phyloP scores from a whole-genome alignment of 2,329 filamentous ascomycete species.

The Colletotrichum tofieldiae region DNA sequence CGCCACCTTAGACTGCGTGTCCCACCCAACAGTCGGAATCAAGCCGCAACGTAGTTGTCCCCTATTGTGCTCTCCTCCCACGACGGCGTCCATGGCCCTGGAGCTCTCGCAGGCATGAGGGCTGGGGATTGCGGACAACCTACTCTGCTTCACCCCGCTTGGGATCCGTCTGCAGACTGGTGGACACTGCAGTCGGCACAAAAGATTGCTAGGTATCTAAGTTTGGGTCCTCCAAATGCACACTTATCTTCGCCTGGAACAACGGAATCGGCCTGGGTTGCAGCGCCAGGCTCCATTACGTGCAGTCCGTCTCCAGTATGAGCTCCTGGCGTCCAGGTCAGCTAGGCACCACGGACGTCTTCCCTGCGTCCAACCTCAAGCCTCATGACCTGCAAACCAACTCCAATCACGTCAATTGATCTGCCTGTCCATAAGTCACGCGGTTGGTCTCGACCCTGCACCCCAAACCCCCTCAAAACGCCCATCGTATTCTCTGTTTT shows the following conservation, averaged over 20 bases:
- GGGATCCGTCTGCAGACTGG: conserved; percentile 15
- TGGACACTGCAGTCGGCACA: neutral
- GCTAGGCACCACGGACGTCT: neutral
- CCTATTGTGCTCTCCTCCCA: neutral
- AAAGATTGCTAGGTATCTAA: conserved; percentile 2
- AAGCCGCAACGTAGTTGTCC: neutral
- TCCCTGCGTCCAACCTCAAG: conserved; percentile 16
- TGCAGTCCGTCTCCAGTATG: conserved; percentile 12
- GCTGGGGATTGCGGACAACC: neutral
- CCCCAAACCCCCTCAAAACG: conserved; percentile 24
- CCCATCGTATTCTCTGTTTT: neutral
- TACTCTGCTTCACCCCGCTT: neutral
- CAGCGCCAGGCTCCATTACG: conserved; percentile 1
- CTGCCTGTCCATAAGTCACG: conserved; percentile 15
- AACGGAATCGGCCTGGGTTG: conserved; percentile 4
- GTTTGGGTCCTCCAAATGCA: neutral
- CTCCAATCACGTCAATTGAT: conserved; percentile 14
- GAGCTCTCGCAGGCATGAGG: neutral
- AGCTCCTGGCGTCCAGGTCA: neutral
- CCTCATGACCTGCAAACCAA: conserved; percentile 30
- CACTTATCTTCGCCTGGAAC: neutral
- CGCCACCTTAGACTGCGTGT: neutral
- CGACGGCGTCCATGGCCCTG: neutral
- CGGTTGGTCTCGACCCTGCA: conserved; percentile 11
- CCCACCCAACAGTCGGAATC: conserved; percentile 2